phyloP scores from a whole-genome alignment of 306 rosid genomes.

The Acacia crassicarpa region DNA sequence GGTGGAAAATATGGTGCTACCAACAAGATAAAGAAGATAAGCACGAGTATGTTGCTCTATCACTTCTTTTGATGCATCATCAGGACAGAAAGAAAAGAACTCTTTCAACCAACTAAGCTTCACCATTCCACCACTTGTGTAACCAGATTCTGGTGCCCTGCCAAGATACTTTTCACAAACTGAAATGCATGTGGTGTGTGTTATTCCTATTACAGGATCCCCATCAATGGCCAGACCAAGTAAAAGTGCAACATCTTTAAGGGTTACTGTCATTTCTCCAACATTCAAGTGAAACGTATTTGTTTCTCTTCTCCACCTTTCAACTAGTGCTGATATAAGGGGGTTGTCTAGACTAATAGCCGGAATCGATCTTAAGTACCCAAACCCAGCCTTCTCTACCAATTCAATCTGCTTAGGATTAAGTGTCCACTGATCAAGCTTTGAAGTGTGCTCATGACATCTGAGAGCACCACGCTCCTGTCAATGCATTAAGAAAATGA shows the following conservation, averaged over 20 bases:
- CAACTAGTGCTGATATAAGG: constrained; percentile 93
- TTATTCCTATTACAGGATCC: constrained; percentile 90
- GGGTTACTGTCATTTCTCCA: constrained; percentile 94
- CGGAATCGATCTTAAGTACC: constrained; percentile 84
- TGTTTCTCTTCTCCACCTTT: constrained; percentile 99
- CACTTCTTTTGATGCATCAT: constrained; percentile 70
- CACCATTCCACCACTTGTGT: constrained; percentile 99
- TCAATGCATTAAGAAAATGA: constrained; percentile 21
- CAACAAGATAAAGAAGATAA: constrained; percentile 96
- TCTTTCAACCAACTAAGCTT: constrained; percentile 99
- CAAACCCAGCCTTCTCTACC: constrained; percentile 90
- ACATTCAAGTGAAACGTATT: constrained; percentile 97
- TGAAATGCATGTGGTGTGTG: constrained; percentile 77
- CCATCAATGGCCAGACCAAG: constrained; percentile 97
- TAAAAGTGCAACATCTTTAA: constrained; percentile 84
- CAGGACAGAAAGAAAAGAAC: constrained; percentile 85
- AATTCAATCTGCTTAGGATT: constrained; percentile 69
- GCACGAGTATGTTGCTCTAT: constrained; percentile 92
- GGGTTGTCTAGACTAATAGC: constrained; percentile 98
- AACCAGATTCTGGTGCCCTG: constrained; percentile 74
- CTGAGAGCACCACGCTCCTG: constrained; percentile 99
- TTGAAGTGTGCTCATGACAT: constrained; percentile 98
- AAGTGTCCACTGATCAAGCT: constrained; percentile 95
- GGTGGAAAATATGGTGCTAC: constrained; percentile 96
- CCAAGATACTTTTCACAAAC: constrained; percentile 93